phyloP scores from a whole-genome alignment of 768 basidiomycete species.

The Russula abietina region DNA sequence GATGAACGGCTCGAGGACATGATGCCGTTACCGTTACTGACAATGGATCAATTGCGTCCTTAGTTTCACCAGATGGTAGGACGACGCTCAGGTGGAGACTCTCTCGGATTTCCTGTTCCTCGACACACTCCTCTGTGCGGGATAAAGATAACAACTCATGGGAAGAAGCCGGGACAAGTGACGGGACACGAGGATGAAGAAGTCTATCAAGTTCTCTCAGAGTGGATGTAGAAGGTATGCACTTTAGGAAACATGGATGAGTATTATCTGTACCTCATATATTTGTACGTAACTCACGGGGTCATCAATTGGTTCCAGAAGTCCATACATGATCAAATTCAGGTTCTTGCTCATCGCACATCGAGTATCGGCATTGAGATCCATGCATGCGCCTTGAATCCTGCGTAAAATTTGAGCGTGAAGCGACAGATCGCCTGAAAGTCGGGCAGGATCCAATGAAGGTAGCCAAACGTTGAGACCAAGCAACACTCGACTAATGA shows the following conservation, averaged over 20 bases:
- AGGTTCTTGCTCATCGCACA: constrained; percentile 57
- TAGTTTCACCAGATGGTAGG: constrained; percentile 3
- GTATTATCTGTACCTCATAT: constrained; percentile 30
- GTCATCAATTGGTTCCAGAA: constrained; percentile 14
- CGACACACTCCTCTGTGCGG: constrained; percentile 54
- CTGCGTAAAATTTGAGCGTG: constrained; percentile 40
- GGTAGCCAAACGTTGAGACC: constrained; percentile 53
- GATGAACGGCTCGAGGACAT: neutral
- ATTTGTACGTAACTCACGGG: constrained; percentile 30
- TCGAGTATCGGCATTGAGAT: constrained; percentile 49
- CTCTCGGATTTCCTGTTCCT: constrained; percentile 48
- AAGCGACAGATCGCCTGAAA: constrained; percentile 49
- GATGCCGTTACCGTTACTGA: neutral
- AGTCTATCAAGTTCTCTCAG: constrained; percentile 46
- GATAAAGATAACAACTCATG: constrained; percentile 57
- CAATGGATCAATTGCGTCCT: neutral
- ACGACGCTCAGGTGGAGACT: constrained; percentile 35
- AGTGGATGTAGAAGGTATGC: constrained; percentile 5
- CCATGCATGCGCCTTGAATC: constrained; percentile 44
- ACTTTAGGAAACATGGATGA: neutral
- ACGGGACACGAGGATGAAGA: constrained; percentile 76
- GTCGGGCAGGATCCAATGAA: constrained; percentile 46
- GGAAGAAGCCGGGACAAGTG: constrained; percentile 62
- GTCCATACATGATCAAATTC: constrained; percentile 43
- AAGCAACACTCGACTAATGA: constrained; percentile 52